Conservation (phyloP, 78 protist species). For the Reticulomyxa filosa region DNA sequence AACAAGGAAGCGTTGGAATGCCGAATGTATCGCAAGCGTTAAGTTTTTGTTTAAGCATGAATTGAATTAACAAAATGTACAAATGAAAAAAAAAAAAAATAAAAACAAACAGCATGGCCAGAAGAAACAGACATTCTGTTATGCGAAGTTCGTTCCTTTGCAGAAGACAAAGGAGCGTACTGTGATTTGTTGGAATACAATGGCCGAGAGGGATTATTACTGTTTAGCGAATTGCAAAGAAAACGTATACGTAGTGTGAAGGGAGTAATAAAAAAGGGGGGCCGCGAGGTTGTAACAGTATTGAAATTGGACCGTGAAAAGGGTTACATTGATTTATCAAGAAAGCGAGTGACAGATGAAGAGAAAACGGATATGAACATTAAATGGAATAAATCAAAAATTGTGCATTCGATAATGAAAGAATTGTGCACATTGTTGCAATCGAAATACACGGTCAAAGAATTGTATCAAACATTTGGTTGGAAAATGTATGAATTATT, state of each 20-base stretch:
- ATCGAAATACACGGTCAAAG: slow-evolving; percentile 34
- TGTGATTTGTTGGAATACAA: too few species aligned
- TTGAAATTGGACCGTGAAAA: slow-evolving; percentile 90
- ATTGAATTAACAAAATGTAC: too few species aligned
- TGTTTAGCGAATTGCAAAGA: slow-evolving; percentile 73
- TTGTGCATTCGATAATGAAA: slow-evolving; percentile 57
- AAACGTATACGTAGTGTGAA: slow-evolving; percentile 82
- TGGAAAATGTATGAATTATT: slow-evolving; percentile 63
- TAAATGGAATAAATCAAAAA: slow-evolving; percentile 56
- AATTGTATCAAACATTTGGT: slow-evolving; percentile 19
- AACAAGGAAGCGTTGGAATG: too few species aligned
- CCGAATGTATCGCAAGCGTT: too few species aligned
- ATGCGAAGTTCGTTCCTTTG: too few species aligned
- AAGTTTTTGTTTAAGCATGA: too few species aligned
- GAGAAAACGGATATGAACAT: slow-evolving; percentile 59
- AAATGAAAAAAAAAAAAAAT: too few species aligned
- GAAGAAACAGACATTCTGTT: too few species aligned
- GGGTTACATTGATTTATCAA: slow-evolving; percentile 90
- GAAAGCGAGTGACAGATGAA: slow-evolving; percentile 68
- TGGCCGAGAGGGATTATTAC: slow-evolving; percentile 80
- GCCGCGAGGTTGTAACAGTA: slow-evolving; percentile 71
- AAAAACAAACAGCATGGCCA: too few species aligned
- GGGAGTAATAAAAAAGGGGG: slow-evolving; percentile 69
- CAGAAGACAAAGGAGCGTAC: too few species aligned
- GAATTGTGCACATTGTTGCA: too few species aligned